Evolutionary conservation across 345 rosid species (phyloP).

Genomic region (Eucalyptus melliodora): DNA sequence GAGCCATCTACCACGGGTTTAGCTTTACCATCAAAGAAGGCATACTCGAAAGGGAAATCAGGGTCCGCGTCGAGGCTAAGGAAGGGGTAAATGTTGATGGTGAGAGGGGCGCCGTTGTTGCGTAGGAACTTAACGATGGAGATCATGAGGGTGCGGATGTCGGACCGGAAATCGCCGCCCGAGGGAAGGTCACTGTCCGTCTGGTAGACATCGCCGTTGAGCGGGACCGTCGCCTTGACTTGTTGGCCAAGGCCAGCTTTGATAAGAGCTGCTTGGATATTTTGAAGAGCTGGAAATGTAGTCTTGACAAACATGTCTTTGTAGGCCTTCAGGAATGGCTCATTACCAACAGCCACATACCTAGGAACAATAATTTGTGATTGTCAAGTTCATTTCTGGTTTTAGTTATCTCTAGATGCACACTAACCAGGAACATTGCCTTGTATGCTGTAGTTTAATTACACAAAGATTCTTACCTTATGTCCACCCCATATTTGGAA

Average conservation of each 20-base stretch:
- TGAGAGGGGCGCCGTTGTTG: constrained; percentile 42
- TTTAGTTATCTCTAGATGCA: neutral
- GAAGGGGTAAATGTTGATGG: constrained; percentile 88
- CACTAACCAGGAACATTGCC: neutral
- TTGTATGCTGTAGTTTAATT: neutral
- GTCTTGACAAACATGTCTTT: constrained; percentile 37
- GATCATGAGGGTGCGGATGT: constrained; percentile 50
- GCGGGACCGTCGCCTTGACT: constrained; percentile 72
- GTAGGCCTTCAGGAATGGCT: constrained; percentile 70
- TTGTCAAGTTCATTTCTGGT: neutral
- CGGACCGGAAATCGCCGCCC: constrained; percentile 61
- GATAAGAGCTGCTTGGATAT: constrained; percentile 76
- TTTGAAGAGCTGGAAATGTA: constrained; percentile 78
- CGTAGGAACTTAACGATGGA: constrained; percentile 49
- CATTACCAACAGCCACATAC: constrained; percentile 84
- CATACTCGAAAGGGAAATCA: constrained; percentile 64
- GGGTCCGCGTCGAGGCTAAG: constrained; percentile 74
- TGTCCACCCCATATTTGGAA: constrained; percentile 49
- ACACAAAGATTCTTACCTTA: constrained; percentile 26
- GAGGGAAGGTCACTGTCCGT: constrained; percentile 55
- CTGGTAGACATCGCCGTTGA: constrained; percentile 81
- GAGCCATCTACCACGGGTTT: constrained; percentile 69
- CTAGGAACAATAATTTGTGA: constrained; percentile 3
- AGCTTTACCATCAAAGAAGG: constrained; percentile 57
- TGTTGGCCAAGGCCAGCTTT: constrained; percentile 71